Evolutionary conservation across 306 rosid species (phyloP), one percentile per base, ranked within the genome.

Genomic region (Astragalus membranaceus): DNA sequence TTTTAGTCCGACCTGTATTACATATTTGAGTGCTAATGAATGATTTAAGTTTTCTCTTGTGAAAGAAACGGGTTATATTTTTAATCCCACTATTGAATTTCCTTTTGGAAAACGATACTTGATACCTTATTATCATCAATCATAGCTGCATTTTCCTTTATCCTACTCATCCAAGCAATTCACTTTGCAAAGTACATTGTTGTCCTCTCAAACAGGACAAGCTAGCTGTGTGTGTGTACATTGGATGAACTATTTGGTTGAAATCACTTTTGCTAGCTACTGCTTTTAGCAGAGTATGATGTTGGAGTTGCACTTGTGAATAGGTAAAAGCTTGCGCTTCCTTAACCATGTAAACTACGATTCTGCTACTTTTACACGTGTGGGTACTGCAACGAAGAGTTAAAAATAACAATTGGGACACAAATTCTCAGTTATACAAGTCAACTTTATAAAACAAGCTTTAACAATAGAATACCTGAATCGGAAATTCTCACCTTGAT

Each of bases 131-230:
- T 64, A 46, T 52, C n/a, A n/a, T n/a, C n/a, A n/a, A n/a, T n/a
- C 37, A 44, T 9, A 49, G 12, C 6, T 39, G 16, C 44, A 67
- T 13, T 57, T 75, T 68, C 75, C 57, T 50, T 37, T 59, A 26
- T 76, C 70, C 33, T 60, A 60, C 72, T 52, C 13, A 8, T 33
- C 39, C 16, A 51, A 52, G 72, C 76, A 69, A 17, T 13, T 32
- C 10, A 39, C 57, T 48, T 50, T 51, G 53, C 69, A 51, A 69
- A 67, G 70, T 39, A 29, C 16, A 67, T 29, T 6, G 58, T 14
- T 2, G 10, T 44, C 42, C 52, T 48, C 14, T 55, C 15, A 55
- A 72, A 56, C 60, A 57, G 65, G 75, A 66, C 59, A 6, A 49
- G 68, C 29, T 59, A 5, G 66, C 36, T 61, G 10, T 42, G 50